Evolutionary conservation across 1,139 yeast genomes (phyloP).

Genomic region (Pichia sp.): DNA sequence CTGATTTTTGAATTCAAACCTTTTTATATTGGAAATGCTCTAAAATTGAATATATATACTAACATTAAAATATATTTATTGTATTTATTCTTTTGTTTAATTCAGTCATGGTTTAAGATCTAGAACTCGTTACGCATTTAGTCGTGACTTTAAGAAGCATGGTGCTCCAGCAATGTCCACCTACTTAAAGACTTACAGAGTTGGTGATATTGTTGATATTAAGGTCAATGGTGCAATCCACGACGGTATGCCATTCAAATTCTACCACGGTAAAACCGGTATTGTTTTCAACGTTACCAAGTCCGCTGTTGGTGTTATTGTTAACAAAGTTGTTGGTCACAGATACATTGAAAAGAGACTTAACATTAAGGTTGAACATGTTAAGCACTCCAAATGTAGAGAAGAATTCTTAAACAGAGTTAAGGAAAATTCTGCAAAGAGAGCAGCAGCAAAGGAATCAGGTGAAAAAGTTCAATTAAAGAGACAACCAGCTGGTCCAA

Average conservation of each 20-base stretch:
- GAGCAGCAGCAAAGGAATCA: slow-evolving; percentile 89
- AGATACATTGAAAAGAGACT: slow-evolving; percentile 98
- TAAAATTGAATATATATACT: slow-evolving; percentile 1
- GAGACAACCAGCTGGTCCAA: slow-evolving; percentile 98
- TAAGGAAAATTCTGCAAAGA: slow-evolving; percentile 90
- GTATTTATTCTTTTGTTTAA: slow-evolving; percentile 1
- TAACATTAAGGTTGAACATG: slow-evolving; percentile 97
- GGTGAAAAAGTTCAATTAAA: slow-evolving; percentile 89
- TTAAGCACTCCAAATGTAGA: slow-evolving; percentile 99
- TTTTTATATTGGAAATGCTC: too few species aligned
- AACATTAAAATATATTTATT: slow-evolving; percentile 1
- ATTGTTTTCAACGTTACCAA: slow-evolving; percentile 97
- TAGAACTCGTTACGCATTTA: slow-evolving; percentile 99
- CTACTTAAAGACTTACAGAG: slow-evolving; percentile 96
- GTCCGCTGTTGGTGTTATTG: slow-evolving; percentile 95
- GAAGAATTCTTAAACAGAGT: slow-evolving; percentile 98
- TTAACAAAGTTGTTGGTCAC: slow-evolving; percentile 98
- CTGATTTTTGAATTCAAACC: too few species aligned
- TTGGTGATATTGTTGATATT: slow-evolving; percentile 99
- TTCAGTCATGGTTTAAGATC: slow-evolving; percentile 98
- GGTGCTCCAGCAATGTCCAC: slow-evolving; percentile 93
- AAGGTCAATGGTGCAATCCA: slow-evolving; percentile 99
- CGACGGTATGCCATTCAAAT: slow-evolving; percentile 99
- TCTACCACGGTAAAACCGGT: slow-evolving; percentile 99
- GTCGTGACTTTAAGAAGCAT: slow-evolving; percentile 98